Percentiles rank a stretch among this genome's conserved stretches.
Evolutionary conservation across 2,329 filamentous ascomycete species (phyloP).

Genomic region (Ambrosiella cleistominuta): DNA sequence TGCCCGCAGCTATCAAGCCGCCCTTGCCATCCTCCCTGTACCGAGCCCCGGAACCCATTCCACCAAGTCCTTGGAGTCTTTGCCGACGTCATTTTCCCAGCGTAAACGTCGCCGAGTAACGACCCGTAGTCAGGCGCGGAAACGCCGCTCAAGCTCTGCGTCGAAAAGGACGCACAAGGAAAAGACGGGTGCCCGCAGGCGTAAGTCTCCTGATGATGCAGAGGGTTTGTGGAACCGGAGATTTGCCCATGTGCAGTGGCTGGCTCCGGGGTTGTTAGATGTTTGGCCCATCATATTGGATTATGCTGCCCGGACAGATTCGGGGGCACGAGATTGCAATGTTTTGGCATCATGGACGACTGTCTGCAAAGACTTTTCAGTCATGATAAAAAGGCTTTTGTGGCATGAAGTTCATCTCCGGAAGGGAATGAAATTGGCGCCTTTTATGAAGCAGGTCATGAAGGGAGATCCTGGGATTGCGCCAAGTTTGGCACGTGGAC

Average conservation of each 20-base stretch:
- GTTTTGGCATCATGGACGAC: background rate
- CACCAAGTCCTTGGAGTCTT: too few relatives aligned
- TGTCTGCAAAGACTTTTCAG: background rate
- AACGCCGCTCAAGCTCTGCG: too few relatives aligned
- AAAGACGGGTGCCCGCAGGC: too few relatives aligned
- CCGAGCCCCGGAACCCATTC: background rate
- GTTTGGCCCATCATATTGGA: slow-evolving; percentile 5
- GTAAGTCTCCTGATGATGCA: background rate
- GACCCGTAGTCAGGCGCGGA: too few relatives aligned
- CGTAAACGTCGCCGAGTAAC: background rate
- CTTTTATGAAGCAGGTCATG: background rate
- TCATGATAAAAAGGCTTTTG: background rate
- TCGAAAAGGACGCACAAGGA: too few relatives aligned
- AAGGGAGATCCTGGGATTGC: background rate
- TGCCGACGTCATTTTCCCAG: background rate
- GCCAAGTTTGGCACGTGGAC: background rate
- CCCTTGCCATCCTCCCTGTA: background rate
- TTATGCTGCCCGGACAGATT: slow-evolving; percentile 1
- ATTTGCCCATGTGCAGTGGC: too few relatives aligned
- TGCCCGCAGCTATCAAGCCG: slow-evolving; percentile 8
- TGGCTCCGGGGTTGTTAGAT: slow-evolving; percentile 2
- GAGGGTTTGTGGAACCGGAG: background rate
- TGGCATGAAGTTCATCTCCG: background rate
- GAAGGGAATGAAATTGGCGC: background rate
- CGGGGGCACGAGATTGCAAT: background rate